Conservation (phyloP, 2,329 filamentous ascomycete species). For the Cladosporium sp. region DNA sequence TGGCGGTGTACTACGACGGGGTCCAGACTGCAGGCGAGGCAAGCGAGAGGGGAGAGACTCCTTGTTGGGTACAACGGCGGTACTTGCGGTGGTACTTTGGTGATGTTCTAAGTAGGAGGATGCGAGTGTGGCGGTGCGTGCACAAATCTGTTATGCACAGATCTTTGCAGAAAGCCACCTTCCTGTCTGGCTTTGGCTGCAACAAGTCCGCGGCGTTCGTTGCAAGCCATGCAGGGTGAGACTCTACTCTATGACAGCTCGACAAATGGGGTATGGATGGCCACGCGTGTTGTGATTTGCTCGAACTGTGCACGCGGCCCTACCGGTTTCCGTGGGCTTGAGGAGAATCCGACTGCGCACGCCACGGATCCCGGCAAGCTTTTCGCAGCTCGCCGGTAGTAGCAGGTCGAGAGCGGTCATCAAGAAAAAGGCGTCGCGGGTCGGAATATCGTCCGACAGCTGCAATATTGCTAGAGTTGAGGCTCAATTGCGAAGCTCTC, state of each 20-base stretch:
- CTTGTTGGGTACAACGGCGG: conserved; percentile 18
- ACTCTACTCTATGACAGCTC: not conserved
- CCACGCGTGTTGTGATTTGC: not conserved
- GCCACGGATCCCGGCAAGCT: not conserved
- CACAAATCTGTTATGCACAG: conserved; percentile 1
- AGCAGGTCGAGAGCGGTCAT: not conserved
- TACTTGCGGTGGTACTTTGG: conserved; percentile 21
- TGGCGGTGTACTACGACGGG: conserved; percentile 3
- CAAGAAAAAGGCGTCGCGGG: too few species aligned
- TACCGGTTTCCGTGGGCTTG: not conserved
- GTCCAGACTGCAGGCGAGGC: conserved; percentile 7
- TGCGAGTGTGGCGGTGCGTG: conserved; percentile 10
- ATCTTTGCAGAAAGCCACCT: not conserved
- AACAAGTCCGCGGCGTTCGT: not conserved
- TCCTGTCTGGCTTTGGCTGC: not conserved
- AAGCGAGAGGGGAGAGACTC: not conserved
- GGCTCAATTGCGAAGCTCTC: not conserved
- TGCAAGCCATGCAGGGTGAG: not conserved
- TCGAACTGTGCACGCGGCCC: not conserved
- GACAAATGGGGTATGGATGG: not conserved
- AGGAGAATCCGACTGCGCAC: not conserved
- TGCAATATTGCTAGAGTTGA: too few species aligned
- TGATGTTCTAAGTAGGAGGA: conserved; percentile 2
- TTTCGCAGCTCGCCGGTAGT: not conserved
- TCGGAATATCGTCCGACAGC: too few species aligned